Conservation (phyloP, 2,329 filamentous ascomycete species). For the Aspergillus glaucus region DNA sequence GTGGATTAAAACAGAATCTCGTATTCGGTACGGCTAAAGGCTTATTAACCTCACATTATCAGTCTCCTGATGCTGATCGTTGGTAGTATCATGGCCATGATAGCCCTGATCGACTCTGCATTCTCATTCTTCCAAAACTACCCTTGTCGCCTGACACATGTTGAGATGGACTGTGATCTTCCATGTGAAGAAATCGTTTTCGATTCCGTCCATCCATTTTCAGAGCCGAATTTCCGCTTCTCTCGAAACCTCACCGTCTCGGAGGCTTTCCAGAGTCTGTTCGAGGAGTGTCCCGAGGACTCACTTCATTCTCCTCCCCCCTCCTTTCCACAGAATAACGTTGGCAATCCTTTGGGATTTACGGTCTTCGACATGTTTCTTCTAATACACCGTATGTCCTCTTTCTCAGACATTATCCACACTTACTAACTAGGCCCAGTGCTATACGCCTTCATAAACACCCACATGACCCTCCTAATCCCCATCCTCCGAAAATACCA, state of each 20-base stretch:
- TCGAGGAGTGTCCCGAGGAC: constrained; percentile 20
- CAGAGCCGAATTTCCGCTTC: constrained; percentile 33
- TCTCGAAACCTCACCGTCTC: constrained; percentile 31
- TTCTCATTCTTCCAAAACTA: constrained; percentile 43
- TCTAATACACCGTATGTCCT: constrained; percentile 34
- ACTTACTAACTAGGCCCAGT: constrained; percentile 19
- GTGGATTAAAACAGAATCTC: constrained; percentile 42
- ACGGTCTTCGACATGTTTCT: constrained; percentile 38
- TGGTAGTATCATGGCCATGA: constrained; percentile 32
- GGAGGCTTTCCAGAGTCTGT: constrained; percentile 36
- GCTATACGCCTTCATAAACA: constrained; percentile 36
- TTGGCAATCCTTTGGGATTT: constrained; percentile 16
- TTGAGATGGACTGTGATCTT: constrained; percentile 40
- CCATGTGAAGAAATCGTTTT: constrained; percentile 38
- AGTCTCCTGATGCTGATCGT: constrained; percentile 4
- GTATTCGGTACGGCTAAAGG: constrained; percentile 31
- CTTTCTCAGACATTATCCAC: neutral
- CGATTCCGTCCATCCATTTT: constrained; percentile 36
- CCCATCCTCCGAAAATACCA: constrained; percentile 17
- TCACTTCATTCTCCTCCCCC: constrained; percentile 5
- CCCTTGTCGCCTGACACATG: constrained; percentile 35
- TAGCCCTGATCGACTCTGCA: constrained; percentile 40
- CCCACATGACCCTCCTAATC: constrained; percentile 33
- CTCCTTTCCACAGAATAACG: constrained; percentile 1
- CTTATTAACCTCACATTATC: neutral